These are phyloP conservation scores for Ascosphaera apis DNA, from an alignment of 2,329 filamentous ascomycete genomes.

Conservation along the genomic window DNA sequence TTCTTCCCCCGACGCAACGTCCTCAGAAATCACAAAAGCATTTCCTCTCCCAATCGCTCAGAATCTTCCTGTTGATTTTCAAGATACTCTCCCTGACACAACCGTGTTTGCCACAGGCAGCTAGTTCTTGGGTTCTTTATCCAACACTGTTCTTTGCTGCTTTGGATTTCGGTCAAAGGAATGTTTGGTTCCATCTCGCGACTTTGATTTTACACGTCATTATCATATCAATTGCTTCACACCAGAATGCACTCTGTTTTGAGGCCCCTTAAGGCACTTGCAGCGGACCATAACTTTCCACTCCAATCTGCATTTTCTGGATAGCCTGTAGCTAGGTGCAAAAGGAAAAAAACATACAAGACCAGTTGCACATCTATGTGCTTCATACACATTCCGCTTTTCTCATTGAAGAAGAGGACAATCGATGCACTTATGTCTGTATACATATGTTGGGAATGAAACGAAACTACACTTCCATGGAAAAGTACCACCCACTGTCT, in stretches of 20 bases:
- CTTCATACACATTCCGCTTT: too few species aligned
- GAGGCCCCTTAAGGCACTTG: background rate
- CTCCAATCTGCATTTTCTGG: too few species aligned
- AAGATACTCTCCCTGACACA: constrained; percentile 44
- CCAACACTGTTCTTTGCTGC: constrained; percentile 46
- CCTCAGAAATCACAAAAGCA: constrained; percentile 10
- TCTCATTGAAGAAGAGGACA: background rate
- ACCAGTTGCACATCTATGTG: too few species aligned
- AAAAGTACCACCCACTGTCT: background rate
- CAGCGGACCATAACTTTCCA: too few species aligned
- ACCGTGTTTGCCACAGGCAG: constrained; percentile 49
- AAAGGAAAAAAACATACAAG: too few species aligned
- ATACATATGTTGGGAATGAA: constrained; percentile 9
- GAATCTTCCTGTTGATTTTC: constrained; percentile 35
- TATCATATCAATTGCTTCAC: constrained; percentile 16
- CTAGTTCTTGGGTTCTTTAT: constrained; percentile 40
- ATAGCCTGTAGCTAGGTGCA: too few species aligned
- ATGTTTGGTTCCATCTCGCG: constrained; percentile 16
- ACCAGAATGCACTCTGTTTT: background rate
- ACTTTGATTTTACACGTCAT: constrained; percentile 26
- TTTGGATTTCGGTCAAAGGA: constrained; percentile 29
- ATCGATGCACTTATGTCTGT: background rate
- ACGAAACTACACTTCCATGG: constrained; percentile 9
- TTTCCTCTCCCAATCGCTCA: constrained; percentile 5
- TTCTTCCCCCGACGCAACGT: constrained; percentile 6